Conservation (phyloP, 305 asterid species). For the Caryopteris hybrid region DNA sequence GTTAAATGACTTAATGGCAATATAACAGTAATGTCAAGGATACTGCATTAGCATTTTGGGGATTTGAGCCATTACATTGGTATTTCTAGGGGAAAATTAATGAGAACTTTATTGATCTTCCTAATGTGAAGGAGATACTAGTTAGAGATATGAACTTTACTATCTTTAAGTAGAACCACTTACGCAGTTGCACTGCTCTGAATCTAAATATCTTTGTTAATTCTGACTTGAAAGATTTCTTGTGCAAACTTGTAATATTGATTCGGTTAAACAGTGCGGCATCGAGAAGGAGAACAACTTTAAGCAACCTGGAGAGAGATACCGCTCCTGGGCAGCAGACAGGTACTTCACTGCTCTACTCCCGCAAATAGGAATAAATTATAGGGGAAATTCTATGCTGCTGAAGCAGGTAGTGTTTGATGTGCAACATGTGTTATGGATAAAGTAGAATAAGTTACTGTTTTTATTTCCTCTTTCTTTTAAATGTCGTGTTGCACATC, state of each 20-base stretch:
- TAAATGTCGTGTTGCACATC: too few species aligned
- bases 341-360: constrained; percentile 36
- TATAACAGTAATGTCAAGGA: not conserved
- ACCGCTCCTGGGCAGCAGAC: constrained; percentile 73
- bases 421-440: too few species aligned
- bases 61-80: not conserved
- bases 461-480: too few species aligned
- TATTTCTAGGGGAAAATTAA: not conserved
- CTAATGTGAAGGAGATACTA: too few species aligned
- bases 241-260: not conserved
- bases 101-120: too few species aligned
- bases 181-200: not conserved
- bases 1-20: not conserved
- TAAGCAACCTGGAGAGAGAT: constrained; percentile 90
- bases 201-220: not conserved
- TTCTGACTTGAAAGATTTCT: not conserved
- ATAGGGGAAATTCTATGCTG: too few species aligned
- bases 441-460: too few species aligned
- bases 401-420: too few species aligned
- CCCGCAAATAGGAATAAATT: not conserved
- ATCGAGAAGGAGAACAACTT: constrained; percentile 93
- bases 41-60: not conserved
- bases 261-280: constrained; percentile 32
- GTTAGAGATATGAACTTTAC: too few species aligned
- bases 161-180: too few species aligned